These are phyloP conservation scores for Neospermospora avenae DNA, from an alignment of 2,329 filamentous ascomycete species.

Conservation along the genomic window DNA sequence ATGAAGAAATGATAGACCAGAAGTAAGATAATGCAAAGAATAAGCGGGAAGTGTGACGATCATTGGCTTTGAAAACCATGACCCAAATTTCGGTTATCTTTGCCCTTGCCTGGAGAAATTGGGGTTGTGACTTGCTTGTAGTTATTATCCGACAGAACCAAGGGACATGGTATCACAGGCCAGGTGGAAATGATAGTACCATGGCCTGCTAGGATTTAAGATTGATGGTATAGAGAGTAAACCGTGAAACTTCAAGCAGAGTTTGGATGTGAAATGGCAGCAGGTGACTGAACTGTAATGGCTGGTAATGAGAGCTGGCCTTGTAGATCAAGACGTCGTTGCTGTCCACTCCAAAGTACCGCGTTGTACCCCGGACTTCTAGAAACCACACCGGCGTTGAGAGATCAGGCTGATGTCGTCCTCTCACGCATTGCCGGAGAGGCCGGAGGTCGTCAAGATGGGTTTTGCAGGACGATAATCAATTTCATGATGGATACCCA, in stretches of 20 bases:
- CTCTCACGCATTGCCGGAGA: background rate
- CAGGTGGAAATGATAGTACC: background rate
- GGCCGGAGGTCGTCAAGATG: background rate
- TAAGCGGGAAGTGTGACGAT: background rate
- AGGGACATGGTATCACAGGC: background rate
- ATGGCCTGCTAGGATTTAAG: no score
- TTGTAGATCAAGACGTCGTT: background rate
- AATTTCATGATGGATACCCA: background rate
- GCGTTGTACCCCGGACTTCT: background rate
- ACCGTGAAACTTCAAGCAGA: background rate
- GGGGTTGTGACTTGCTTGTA: no score
- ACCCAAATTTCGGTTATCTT: background rate
- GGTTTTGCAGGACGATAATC: background rate
- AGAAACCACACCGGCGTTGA: background rate
- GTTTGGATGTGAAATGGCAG: background rate
- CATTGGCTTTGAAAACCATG: background rate
- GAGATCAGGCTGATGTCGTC: background rate
- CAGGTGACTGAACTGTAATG: background rate
- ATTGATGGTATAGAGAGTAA: no score
- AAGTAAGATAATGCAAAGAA: background rate
- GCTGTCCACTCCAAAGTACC: background rate
- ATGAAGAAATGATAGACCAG: background rate
- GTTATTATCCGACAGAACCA: no score
- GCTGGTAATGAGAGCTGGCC: background rate
- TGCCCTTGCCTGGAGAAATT: no score